phyloP scores from a whole-genome alignment of 2,329 filamentous ascomycete species.

The Hypoxylon sp. region DNA sequence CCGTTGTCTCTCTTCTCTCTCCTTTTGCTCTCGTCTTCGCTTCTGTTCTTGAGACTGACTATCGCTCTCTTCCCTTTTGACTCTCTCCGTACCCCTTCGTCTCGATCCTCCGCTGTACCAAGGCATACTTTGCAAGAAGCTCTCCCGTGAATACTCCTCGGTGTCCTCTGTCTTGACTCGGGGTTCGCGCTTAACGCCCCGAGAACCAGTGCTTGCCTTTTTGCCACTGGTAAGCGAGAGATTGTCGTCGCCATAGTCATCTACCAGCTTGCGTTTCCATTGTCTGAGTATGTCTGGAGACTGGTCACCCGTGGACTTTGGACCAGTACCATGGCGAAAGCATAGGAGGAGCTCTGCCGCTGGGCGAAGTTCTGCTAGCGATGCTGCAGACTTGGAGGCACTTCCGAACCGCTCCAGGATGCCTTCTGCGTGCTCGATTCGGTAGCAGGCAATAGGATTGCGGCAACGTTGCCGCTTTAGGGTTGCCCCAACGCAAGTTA shows the following conservation, averaged over 20 bases:
- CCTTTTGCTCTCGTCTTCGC: constrained; percentile 9
- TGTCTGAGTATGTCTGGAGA: not conserved
- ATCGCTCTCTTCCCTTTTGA: not conserved
- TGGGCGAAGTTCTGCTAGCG: constrained; percentile 22
- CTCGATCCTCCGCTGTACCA: too few relatives aligned
- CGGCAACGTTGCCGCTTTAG: constrained; percentile 24
- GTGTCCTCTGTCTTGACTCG: constrained; percentile 8
- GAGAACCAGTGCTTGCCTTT: not conserved
- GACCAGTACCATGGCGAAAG: constrained; percentile 12
- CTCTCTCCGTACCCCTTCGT: too few relatives aligned
- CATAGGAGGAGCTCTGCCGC: constrained; percentile 29
- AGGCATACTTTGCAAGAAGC: too few relatives aligned
- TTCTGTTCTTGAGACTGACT: not conserved
- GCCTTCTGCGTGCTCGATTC: not conserved
- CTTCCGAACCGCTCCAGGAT: constrained; percentile 21
- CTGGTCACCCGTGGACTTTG: constrained; percentile 8
- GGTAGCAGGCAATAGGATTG: constrained; percentile 5
- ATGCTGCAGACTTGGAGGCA: constrained; percentile 20
- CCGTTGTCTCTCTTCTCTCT: not conserved
- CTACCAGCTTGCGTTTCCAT: constrained; percentile 26
- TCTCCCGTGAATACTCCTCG: constrained; percentile 1
- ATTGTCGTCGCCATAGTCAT: not conserved
- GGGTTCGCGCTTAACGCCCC: not conserved
- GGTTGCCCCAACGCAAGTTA: constrained; percentile 33
- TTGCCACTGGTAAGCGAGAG: not conserved